phyloP scores from a whole-genome alignment of 2,329 filamentous ascomycete genomes.

The Monosporascus sp. region DNA sequence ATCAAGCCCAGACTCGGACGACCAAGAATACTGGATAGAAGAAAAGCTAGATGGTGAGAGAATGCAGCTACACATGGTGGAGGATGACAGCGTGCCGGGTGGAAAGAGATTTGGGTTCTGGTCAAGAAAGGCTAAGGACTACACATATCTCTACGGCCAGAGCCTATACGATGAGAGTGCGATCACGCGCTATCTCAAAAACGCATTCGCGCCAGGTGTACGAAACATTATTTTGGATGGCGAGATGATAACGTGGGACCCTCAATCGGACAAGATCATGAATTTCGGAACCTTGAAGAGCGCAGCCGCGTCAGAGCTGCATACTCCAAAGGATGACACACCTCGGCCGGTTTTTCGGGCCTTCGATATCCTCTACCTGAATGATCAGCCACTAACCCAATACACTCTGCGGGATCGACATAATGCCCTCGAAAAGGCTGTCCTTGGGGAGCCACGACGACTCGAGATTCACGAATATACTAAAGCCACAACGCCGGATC shows the following conservation, averaged over 20 bases:
- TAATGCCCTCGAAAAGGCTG: conserved; percentile 65
- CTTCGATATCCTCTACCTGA: conserved; percentile 89
- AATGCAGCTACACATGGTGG: conserved; percentile 90
- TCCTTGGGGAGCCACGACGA: conserved; percentile 66
- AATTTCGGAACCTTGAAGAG: conserved; percentile 92
- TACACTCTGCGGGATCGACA: conserved; percentile 81
- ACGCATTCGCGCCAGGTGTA: conserved; percentile 72
- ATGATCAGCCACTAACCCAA: conserved; percentile 70
- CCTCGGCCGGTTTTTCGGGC: conserved; percentile 75
- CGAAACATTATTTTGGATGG: conserved; percentile 88
- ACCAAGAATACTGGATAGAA: conserved; percentile 88
- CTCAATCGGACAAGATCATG: conserved; percentile 74
- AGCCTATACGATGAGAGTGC: conserved; percentile 69
- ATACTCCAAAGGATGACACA: conserved; percentile 59
- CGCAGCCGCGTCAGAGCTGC: conserved; percentile 74
- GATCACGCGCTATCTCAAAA: conserved; percentile 71
- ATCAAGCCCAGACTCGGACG: conserved; percentile 56
- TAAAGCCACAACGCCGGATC: conserved; percentile 59
- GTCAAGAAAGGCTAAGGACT: conserved; percentile 95
- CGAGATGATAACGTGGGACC: conserved; percentile 99
- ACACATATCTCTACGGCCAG: conserved; percentile 87
- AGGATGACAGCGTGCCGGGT: conserved; percentile 62
- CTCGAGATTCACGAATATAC: conserved; percentile 77
- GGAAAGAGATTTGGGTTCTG: conserved; percentile 79
- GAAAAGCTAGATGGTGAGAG: conserved; percentile 96